Evolutionary conservation across 176 grass and related monocot species (phyloP), one percentile per base, ranked within the genome.

Genomic region (Musa schizocarpa): DNA sequence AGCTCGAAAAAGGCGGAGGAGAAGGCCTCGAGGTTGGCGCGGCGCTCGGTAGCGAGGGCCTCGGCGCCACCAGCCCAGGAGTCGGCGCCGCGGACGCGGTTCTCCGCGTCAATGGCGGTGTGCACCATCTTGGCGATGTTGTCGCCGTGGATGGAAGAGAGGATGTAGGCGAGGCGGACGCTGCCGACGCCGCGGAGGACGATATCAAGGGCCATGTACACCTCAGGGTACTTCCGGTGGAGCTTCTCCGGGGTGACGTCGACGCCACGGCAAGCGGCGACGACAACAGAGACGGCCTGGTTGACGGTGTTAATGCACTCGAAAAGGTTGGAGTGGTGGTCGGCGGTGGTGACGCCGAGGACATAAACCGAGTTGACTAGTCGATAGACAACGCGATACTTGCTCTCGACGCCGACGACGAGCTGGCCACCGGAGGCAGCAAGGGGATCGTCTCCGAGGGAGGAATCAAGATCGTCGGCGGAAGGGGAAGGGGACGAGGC

Each of bases 311-410:
- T 89, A 29, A 92, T 92, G 81, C 88, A 89, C 68, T 87, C 94
- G 80, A 98, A 98, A 2, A 90, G 66, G 84, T 99, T 86, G 26
- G 89, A 89, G 69, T 92, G 88, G 78, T 99, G 90, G 76, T 89
- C 84, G 53, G 91, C 81, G 78, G 90, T 94, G 68, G 95, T 99
- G 53, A 99, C 78, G 52, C 95, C 91, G 22, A 99, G 90, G 67
- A 99, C 91, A 77, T 99, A 99, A 70, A 99, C 93, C 79, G 88
- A 89, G 80, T 99, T 99, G 11, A 99, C 95, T 24, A 99, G 88
- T 62, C 95, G 95, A 70, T 99, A 99, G 9, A 99, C 89, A 9
- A 99, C 85, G 79, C 95, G 88, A 75, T 99, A 99, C 77, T 99
- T 92, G 61, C 91, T 94, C 82, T 99, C 95, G 13, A 99, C 88